phyloP scores from a whole-genome alignment of 352 stramenopile genomes.

The Globisporangium yorkense region DNA sequence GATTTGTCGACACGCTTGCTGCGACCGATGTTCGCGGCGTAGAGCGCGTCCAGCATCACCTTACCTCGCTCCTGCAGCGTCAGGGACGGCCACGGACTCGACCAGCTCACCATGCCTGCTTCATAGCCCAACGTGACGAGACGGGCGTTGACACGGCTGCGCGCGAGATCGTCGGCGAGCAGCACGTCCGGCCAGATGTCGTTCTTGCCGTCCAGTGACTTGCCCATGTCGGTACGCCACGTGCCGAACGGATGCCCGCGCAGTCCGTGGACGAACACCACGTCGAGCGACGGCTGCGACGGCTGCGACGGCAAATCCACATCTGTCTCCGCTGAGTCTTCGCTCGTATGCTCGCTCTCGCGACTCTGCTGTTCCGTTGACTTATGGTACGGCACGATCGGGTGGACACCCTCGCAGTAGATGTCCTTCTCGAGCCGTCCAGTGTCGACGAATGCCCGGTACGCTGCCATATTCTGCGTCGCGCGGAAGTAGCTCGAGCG shows the following conservation, averaged over 20 bases:
- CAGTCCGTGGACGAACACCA: conserved; percentile 83
- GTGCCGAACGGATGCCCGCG: conserved; percentile 76
- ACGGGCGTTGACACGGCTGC: conserved; percentile 33
- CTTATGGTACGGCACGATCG: conserved; percentile 39
- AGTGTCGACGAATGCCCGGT: conserved; percentile 32
- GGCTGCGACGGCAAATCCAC: neutral
- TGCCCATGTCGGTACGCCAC: conserved; percentile 75
- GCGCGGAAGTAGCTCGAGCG: conserved; percentile 76
- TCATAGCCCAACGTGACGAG: conserved; percentile 79
- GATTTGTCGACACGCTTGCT: conserved; percentile 5
- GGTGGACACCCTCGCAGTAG: conserved; percentile 75
- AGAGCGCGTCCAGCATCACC: conserved; percentile 67
- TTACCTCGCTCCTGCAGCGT: conserved; percentile 64
- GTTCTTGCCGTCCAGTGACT: conserved; percentile 42
- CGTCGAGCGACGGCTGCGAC: conserved; percentile 31
- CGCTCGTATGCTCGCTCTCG: neutral
- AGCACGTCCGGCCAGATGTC: conserved; percentile 76
- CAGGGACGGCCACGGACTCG: conserved; percentile 78
- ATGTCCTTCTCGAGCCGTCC: conserved; percentile 33
- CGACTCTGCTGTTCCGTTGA: neutral
- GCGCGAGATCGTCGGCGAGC: conserved; percentile 49
- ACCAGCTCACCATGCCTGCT: conserved; percentile 81
- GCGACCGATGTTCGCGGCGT: conserved; percentile 58
- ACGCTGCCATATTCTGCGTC: conserved; percentile 55
- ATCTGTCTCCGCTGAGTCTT: neutral